These are phyloP conservation scores for Globisporangium abappressorium DNA, from an alignment of 352 stramenopile genomes.

Conservation along the genomic window DNA sequence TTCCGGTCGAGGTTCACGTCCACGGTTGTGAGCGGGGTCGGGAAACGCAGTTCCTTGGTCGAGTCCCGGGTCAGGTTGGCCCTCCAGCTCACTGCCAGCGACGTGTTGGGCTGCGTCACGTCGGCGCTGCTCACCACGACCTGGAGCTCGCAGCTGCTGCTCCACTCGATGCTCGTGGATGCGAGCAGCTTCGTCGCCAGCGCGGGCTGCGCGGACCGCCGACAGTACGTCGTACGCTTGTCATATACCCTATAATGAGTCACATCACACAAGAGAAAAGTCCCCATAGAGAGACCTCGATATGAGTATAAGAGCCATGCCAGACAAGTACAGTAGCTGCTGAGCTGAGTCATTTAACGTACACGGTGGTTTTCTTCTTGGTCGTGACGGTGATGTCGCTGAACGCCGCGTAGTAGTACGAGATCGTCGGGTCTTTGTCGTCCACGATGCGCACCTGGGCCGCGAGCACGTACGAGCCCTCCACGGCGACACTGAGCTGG, in stretches of 20 bases:
- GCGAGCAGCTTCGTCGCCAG: conserved; percentile 26
- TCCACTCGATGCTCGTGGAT: conserved; percentile 24
- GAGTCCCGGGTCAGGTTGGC: conserved; percentile 32
- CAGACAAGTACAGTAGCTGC: background rate
- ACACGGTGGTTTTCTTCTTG: conserved; percentile 7
- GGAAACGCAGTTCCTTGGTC: conserved; percentile 41
- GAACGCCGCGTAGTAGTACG: conserved; percentile 56
- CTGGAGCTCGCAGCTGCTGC: conserved; percentile 47
- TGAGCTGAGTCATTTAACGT: background rate
- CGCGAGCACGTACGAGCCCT: conserved; percentile 41
- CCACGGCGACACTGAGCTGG: conserved; percentile 30
- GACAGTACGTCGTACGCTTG: conserved; percentile 43
- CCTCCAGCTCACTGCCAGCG: conserved; percentile 30
- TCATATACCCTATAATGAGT: conserved; percentile 26
- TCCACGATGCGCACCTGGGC: conserved; percentile 46
- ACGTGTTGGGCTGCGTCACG: conserved; percentile 26
- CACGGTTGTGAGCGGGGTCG: conserved; percentile 32
- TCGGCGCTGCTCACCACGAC: conserved; percentile 26
- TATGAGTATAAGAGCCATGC: background rate
- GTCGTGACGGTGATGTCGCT: conserved; percentile 33
- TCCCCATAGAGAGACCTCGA: background rate
- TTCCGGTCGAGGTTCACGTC: conserved; percentile 23
- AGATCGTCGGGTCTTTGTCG: conserved; percentile 24
- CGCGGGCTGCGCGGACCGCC: conserved; percentile 36
- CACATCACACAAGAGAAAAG: background rate